phyloP scores from a whole-genome alignment of 352 stramenopile species.

The Peronospora tabacina region DNA sequence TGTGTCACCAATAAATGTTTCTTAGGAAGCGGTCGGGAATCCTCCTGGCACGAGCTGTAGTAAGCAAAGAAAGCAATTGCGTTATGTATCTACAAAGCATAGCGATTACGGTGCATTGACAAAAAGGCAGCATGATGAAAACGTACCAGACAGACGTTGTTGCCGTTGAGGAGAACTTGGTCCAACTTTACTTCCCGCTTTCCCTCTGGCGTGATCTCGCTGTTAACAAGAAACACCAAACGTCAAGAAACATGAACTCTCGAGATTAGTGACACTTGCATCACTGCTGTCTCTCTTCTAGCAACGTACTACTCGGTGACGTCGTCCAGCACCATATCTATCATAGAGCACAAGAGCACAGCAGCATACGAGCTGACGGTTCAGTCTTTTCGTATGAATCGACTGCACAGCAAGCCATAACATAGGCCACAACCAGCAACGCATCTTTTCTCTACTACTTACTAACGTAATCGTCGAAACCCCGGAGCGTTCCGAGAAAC shows the following conservation, averaged over 20 bases:
- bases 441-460: conserved; percentile 29
- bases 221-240: conserved; percentile 14
- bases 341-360: conserved; percentile 2
- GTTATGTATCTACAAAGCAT: conserved; percentile 8
- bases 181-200: conserved; percentile 85
- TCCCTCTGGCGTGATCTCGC: conserved; percentile 80
- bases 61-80: neutral
- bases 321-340: conserved; percentile 91
- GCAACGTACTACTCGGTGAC: conserved; percentile 89
- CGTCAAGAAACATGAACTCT: neutral
- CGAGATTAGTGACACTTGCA: neutral
- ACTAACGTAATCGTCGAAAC: conserved; percentile 97
- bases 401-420: neutral
- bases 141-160: conserved; percentile 92
- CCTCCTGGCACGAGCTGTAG: conserved; percentile 71
- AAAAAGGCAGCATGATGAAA: neutral
- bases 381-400: neutral
- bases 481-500: conserved; percentile 90
- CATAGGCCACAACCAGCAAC: no score
- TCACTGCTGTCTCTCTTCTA: neutral
- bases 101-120: neutral
- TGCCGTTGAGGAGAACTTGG: conserved; percentile 98
- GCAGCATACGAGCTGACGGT: neutral
- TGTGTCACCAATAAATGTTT: neutral
- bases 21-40: conserved; percentile 40